A percentile compares a stretch with the other conserved stretches of the same genome.
Evolutionary conservation across 176 grass and related monocot genomes (phyloP).

Genomic region (Rhynchospora tenuis): DNA sequence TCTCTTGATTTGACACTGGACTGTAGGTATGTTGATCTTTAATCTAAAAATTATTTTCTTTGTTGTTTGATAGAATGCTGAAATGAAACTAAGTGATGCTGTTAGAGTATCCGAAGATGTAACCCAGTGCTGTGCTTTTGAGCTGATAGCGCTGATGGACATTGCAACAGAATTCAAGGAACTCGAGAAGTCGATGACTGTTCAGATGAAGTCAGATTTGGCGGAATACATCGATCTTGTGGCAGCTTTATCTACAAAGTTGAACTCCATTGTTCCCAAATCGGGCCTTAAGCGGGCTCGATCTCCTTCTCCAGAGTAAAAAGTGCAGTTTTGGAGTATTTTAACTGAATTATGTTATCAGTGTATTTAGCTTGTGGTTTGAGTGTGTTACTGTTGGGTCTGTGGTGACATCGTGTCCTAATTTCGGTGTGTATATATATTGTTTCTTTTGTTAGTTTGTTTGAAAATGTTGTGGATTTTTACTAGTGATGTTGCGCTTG

Average conservation of each 20-base stretch:
- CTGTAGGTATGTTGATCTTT: not conserved
- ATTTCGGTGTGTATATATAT: not conserved
- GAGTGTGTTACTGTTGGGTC: not conserved
- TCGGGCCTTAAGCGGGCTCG: conserved; percentile 20
- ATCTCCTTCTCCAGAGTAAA: not conserved
- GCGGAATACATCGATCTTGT: conserved; percentile 50
- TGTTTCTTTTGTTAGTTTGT: not conserved
- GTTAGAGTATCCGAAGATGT: conserved; percentile 28
- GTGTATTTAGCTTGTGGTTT: not conserved
- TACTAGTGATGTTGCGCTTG: not conserved
- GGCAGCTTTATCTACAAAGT: conserved; percentile 39
- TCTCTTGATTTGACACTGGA: not conserved
- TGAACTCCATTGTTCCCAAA: not conserved
- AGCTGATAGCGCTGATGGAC: conserved; percentile 51
- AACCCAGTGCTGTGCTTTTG: conserved; percentile 35
- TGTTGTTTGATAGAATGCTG: conserved; percentile 35
- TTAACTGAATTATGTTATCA: too few species aligned
- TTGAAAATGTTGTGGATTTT: not conserved
- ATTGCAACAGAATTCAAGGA: conserved; percentile 52
- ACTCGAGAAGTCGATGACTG: conserved; percentile 37
- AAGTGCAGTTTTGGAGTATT: not conserved
- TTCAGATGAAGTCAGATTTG: conserved; percentile 40
- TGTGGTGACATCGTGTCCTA: not conserved
- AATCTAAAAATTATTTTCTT: not conserved
- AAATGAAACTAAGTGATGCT: conserved; percentile 35